phyloP scores from a whole-genome alignment of 2,329 filamentous ascomycete species.

The Fusarium ramigenum region DNA sequence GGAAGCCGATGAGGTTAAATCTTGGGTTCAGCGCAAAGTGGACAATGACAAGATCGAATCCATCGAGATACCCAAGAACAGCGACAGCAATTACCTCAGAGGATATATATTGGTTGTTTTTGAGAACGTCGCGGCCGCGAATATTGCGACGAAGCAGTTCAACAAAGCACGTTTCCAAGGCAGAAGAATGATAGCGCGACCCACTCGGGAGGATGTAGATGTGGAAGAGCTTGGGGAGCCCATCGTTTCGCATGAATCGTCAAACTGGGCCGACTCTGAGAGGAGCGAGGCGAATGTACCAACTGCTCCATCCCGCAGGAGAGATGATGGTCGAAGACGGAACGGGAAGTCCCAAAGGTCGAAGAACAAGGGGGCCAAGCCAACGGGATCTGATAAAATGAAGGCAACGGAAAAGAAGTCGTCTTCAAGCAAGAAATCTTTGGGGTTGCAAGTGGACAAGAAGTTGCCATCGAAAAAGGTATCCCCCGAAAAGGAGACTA shows the following conservation, averaged over 20 bases:
- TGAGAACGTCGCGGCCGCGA: conserved; percentile 31
- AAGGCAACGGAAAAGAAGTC: conserved; percentile 10
- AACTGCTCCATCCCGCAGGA: conserved; percentile 16
- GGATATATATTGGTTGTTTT: conserved; percentile 44
- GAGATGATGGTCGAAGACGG: neutral
- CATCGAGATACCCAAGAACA: conserved; percentile 42
- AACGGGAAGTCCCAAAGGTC: conserved; percentile 14
- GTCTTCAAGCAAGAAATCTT: conserved; percentile 19
- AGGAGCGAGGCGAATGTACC: neutral
- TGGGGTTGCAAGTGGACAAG: conserved; percentile 13
- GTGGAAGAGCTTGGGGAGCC: conserved; percentile 11
- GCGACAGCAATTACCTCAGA: conserved; percentile 35
- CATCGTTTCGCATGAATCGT: neutral
- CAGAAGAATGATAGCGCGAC: conserved; percentile 38
- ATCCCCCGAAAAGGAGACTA: conserved; percentile 10
- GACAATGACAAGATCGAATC: conserved; percentile 33
- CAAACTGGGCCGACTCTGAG: neutral
- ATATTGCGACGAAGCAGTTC: conserved; percentile 38
- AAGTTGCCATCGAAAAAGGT: conserved; percentile 16
- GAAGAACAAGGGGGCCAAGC: conserved; percentile 29
- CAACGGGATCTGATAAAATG: conserved; percentile 17
- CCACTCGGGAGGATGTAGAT: conserved; percentile 31
- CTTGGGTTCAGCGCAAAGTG: conserved; percentile 43
- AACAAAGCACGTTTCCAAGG: conserved; percentile 42
- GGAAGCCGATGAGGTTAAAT: conserved; percentile 35